Conservation (phyloP, 495 filamentous ascomycete species). For the Rostrohypoxylon terebratum region DNA sequence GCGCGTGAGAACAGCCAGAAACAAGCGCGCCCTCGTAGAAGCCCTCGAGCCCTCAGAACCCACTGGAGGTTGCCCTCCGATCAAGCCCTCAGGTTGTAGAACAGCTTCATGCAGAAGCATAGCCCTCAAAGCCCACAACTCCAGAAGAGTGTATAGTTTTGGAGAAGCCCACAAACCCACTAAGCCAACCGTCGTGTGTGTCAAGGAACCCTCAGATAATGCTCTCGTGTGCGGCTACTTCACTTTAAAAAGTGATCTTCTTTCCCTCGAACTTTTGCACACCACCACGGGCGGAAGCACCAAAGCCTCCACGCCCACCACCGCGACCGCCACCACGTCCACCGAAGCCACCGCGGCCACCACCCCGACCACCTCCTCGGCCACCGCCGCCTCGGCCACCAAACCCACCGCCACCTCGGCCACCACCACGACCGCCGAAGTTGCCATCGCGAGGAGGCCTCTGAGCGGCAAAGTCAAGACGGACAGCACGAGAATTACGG, state of each 20-base stretch:
- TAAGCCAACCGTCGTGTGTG: conserved; percentile 58
- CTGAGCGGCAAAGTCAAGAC: conserved; percentile 89
- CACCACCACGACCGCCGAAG: conserved; percentile 45
- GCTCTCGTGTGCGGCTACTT: conserved; percentile 54
- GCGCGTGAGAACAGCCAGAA: conserved; percentile 44
- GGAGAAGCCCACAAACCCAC: conserved; percentile 63
- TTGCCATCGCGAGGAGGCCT: conserved; percentile 71
- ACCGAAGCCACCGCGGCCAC: conserved; percentile 55
- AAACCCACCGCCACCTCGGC: conserved; percentile 58
- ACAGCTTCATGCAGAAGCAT: conserved; percentile 56
- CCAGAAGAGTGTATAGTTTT: conserved; percentile 54
- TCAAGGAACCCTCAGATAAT: conserved; percentile 56
- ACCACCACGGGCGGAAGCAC: conserved; percentile 48
- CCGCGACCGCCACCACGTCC: conserved; percentile 59
- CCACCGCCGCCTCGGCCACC: conserved; percentile 58
- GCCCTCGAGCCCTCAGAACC: conserved; percentile 56
- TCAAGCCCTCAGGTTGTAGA: conserved; percentile 65
- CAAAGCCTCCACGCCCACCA: conserved; percentile 57
- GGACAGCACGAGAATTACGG: conserved; percentile 70
- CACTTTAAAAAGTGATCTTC: conserved; percentile 86
- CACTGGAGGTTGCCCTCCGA: conserved; percentile 50
- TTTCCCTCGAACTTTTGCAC: conserved; percentile 79
- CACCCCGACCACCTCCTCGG: conserved; percentile 65
- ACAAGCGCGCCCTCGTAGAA: conserved; percentile 24
- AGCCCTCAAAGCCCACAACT: conserved; percentile 63